Percentiles rank a stretch among this genome's conserved stretches.
Conservation (phyloP, 305 asterid genomes). For the Caryopteris hybrid region DNA sequence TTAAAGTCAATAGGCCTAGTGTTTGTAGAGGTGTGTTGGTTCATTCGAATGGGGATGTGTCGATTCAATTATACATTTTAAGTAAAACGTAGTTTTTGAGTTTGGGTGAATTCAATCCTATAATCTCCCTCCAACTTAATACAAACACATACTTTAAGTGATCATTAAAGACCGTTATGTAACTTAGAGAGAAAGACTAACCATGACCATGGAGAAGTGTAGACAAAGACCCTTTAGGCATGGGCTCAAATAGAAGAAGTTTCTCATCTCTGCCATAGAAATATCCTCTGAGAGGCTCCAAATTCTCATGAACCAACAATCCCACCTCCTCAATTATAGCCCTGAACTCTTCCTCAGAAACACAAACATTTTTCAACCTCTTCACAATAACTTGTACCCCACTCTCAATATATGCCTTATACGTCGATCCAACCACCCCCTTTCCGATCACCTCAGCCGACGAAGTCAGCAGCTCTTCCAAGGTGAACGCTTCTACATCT, state of each 20-base stretch:
- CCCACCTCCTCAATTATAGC: conserved; percentile 42
- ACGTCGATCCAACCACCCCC: conserved; percentile 62
- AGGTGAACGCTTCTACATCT: conserved; percentile 21
- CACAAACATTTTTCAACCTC: conserved; percentile 45
- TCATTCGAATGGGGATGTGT: too few relatives aligned
- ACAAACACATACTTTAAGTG: too few relatives aligned
- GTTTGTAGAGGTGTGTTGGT: too few relatives aligned
- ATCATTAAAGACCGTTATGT: too few relatives aligned
- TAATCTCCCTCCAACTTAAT: too few relatives aligned
- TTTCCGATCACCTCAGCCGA: conserved; percentile 59
- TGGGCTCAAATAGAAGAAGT: conserved; percentile 50
- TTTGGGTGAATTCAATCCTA: too few relatives aligned
- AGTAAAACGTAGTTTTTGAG: too few relatives aligned
- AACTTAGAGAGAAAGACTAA: not conserved
- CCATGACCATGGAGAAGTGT: conserved; percentile 57
- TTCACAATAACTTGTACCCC: conserved; percentile 54
- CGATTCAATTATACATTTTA: too few relatives aligned
- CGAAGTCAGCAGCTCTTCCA: conserved; percentile 45
- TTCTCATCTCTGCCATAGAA: conserved; percentile 62
- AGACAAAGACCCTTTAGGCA: conserved; percentile 43
- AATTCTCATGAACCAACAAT: conserved; percentile 39
- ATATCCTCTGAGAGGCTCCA: conserved; percentile 53
- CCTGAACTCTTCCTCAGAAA: conserved; percentile 41
- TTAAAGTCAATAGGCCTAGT: too few relatives aligned
- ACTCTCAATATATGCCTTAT: conserved; percentile 49